Evolutionary conservation across 1,284 basidiomycete species (phyloP).

Genomic region (Bjerkandera adusta): DNA sequence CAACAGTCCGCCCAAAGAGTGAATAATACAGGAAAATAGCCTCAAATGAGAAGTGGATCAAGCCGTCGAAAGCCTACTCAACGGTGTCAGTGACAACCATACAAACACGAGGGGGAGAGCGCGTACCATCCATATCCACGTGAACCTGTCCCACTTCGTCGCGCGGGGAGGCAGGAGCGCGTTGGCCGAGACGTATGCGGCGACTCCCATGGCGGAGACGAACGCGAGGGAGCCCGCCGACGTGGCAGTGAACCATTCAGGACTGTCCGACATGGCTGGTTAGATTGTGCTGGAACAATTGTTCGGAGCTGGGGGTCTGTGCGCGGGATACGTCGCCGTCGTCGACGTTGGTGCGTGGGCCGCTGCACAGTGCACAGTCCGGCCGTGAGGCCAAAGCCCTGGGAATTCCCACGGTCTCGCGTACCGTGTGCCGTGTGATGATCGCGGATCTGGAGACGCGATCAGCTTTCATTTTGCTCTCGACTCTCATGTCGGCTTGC

Average conservation of each 20-base stretch:
- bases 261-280: background rate
- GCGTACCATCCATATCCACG: conserved; percentile 73
- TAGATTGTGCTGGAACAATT: conserved; percentile 3
- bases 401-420: too few species aligned
- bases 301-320: background rate
- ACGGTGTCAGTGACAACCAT: background rate
- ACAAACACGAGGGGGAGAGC: background rate
- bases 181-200: conserved; percentile 52
- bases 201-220: conserved; percentile 46
- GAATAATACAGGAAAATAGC: conserved; percentile 78
- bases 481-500: too few species aligned
- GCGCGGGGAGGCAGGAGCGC: conserved; percentile 59
- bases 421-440: too few species aligned
- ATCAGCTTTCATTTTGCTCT: too few species aligned
- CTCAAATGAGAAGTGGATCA: conserved; percentile 79
- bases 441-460: too few species aligned
- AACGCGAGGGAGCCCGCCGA: conserved; percentile 64
- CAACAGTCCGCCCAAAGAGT: conserved; percentile 69
- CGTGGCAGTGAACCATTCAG: conserved; percentile 50
- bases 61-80: conserved; percentile 66
- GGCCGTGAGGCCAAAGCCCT: too few species aligned
- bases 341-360: too few species aligned
- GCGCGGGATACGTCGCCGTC: background rate
- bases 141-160: conserved; percentile 57
- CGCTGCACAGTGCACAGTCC: too few species aligned